These are phyloP conservation scores for Lenzites betulinus DNA, from an alignment of 768 basidiomycete genomes.

Conservation along the genomic window DNA sequence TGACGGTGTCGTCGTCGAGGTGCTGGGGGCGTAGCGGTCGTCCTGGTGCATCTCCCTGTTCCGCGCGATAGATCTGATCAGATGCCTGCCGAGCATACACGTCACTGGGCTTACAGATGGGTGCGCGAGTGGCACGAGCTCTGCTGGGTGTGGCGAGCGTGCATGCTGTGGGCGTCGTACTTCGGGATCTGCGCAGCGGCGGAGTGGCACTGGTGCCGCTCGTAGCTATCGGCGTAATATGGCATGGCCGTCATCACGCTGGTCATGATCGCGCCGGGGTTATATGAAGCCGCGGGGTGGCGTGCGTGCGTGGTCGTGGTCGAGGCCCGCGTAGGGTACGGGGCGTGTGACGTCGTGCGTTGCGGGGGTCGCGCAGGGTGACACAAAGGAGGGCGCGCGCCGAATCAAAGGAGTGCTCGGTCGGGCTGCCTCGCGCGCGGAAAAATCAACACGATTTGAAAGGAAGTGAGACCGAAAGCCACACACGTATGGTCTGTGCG, in stretches of 20 bases:
- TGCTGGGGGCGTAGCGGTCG: too few species aligned
- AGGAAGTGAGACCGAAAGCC: conserved; percentile 11
- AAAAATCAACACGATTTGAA: conserved; percentile 15
- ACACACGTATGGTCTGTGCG: conserved; percentile 10
- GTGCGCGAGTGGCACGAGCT: neutral
- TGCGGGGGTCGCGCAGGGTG: too few species aligned
- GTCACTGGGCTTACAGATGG: neutral
- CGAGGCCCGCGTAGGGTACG: too few species aligned
- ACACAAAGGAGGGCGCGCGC: conserved; percentile 11
- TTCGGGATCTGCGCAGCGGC: neutral
- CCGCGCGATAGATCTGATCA: too few species aligned
- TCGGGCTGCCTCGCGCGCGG: conserved; percentile 7
- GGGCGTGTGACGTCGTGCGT: conserved; percentile 4
- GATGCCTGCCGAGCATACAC: too few species aligned
- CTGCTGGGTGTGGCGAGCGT: conserved; percentile 3
- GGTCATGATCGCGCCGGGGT: conserved; percentile 6
- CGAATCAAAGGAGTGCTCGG: conserved; percentile 15
- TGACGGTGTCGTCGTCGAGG: neutral
- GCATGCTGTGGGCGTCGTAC: neutral
- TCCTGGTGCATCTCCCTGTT: too few species aligned
- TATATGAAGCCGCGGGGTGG: neutral
- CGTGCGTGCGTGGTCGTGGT: conserved; percentile 2
- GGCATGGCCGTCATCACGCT: conserved; percentile 13
- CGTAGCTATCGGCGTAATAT: neutral
- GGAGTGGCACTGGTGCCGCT: conserved; percentile 12